Percentiles rank a stretch among this genome's conserved stretches.
Evolutionary conservation across 2,329 filamentous ascomycete genomes (phyloP).

Genomic region (Mycosphaerella arachidis): DNA sequence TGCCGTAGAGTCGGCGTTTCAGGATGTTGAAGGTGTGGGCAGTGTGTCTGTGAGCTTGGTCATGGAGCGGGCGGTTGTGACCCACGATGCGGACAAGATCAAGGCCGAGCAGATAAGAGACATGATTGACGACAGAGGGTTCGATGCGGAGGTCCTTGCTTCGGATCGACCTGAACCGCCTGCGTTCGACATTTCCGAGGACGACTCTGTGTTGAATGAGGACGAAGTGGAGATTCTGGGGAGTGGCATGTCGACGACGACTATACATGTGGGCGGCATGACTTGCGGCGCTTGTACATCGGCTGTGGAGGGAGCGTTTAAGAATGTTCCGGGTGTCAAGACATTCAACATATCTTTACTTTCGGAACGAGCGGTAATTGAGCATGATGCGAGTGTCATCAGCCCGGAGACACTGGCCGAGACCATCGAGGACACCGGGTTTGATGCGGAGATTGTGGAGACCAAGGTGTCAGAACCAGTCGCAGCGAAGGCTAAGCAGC

Average conservation of each 20-base stretch:
- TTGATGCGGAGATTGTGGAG: slow-evolving; percentile 80
- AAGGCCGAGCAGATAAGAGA: slow-evolving; percentile 72
- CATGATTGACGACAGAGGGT: slow-evolving; percentile 85
- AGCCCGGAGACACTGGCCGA: slow-evolving; percentile 72
- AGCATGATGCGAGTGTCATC: slow-evolving; percentile 75
- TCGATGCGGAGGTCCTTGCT: slow-evolving; percentile 64
- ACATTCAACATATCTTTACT: slow-evolving; percentile 88
- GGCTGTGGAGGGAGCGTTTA: slow-evolving; percentile 88
- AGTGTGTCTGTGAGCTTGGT: slow-evolving; percentile 89
- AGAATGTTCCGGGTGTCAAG: slow-evolving; percentile 72
- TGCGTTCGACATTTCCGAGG: slow-evolving; percentile 22
- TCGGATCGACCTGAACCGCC: slow-evolving; percentile 27
- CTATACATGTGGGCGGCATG: slow-evolving; percentile 82
- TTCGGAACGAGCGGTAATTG: slow-evolving; percentile 91
- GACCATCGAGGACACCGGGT: slow-evolving; percentile 85
- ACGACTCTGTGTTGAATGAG: slow-evolving; percentile 15
- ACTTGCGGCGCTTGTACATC: slow-evolving; percentile 90
- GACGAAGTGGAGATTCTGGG: slow-evolving; percentile 20
- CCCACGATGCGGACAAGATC: slow-evolving; percentile 75
- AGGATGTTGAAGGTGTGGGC: slow-evolving; percentile 72
- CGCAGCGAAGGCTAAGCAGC: slow-evolving; percentile 33
- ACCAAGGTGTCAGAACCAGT: slow-evolving; percentile 50
- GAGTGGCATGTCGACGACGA: slow-evolving; percentile 80
- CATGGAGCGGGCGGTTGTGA: slow-evolving; percentile 89
- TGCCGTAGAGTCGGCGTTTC: slow-evolving; percentile 83